Evolutionary conservation across 2,329 filamentous ascomycete genomes (phyloP).

Genomic region (Cryoendolithus antarcticus): DNA sequence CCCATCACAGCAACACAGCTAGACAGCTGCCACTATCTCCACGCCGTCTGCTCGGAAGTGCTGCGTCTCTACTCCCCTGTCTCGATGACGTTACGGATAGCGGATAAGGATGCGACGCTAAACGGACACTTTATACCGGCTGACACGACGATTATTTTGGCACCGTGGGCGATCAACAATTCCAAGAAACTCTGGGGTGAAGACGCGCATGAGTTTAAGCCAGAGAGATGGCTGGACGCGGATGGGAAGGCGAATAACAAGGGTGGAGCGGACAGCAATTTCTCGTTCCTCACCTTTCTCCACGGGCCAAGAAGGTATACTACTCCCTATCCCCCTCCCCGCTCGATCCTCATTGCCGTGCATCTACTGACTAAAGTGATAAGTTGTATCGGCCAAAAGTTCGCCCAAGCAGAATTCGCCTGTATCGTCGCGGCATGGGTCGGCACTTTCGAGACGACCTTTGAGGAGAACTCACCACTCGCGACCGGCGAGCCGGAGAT

Average conservation of each 20-base stretch:
- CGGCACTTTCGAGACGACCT: conserved; percentile 38
- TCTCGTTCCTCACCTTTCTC: conserved; percentile 31
- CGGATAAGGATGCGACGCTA: conserved; percentile 32
- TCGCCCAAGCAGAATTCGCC: conserved; percentile 17
- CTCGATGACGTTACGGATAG: conserved; percentile 33
- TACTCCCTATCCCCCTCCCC: conserved; percentile 26
- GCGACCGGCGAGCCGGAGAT: conserved; percentile 47
- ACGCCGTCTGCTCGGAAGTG: conserved; percentile 33
- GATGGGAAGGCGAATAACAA: conserved; percentile 23
- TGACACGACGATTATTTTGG: conserved; percentile 27
- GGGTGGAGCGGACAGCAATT: conserved; percentile 27
- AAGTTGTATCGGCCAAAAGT: conserved; percentile 21
- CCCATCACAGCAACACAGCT: conserved; percentile 37
- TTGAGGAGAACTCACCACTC: conserved; percentile 41
- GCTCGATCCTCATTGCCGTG: conserved; percentile 19
- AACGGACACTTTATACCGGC: conserved; percentile 26
- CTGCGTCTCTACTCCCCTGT: conserved; percentile 37
- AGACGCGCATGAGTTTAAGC: conserved; percentile 29
- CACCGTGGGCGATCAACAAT: conserved; percentile 33
- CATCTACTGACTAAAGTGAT: too few relatives aligned
- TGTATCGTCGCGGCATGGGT: conserved; percentile 15
- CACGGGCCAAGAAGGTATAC: conserved; percentile 24
- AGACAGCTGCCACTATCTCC: conserved; percentile 35
- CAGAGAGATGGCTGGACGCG: conserved; percentile 34
- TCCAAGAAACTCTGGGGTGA: conserved; percentile 31